Base-by-base conservation (phyloP, 2,329 filamentous ascomycete genomes). In the Botrytis cinerea region DNA sequence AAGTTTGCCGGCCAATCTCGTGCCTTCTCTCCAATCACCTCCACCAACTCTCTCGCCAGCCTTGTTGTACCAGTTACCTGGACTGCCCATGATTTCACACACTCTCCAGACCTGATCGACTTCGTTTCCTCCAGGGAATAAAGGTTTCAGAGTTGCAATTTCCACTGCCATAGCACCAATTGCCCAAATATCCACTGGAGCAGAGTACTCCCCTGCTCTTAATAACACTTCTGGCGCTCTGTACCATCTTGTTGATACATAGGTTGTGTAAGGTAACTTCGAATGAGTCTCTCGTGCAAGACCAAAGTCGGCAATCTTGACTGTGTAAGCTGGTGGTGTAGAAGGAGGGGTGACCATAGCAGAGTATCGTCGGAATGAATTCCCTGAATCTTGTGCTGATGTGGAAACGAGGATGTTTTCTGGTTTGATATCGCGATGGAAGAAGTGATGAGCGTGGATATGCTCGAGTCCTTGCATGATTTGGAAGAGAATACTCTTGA, bases 71-170 rank as follows among this genome's bases (percentile, higher is more conserved):
- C 96, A 99, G 84, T 95, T 95, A 62, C 96, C 96, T 4, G 96
- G 96, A 84, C 95, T 98, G 68, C 96, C 96, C 96, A 99, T 99
- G 74, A 99, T 97, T 82, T 99, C 96, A 81, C 96, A 99, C 0
- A 99, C 93, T 78, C 96, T 91, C 96, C 96, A 99, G 2, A 99
- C 96, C 83, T 99, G 96, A 79, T 99, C 96, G 1, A 99, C 96
- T 84, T 99, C 96, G 81, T 99, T 99, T 80, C 94, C 94, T 78
- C 96, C 96, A 18, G 96, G 96, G 86, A 99, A 99, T 18, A 99
- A 86, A 28, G 96, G 96, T 85, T 98, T 99, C 74, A 99, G 82
- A 0, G 96, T 99, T 40, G 96, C 96, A 76, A 99, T 93, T 82
- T 99, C 96, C 18, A 99, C 96, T 10, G 96, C 96, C 96, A 99